Evolutionary conservation across 805 yeast genomes (phyloP).

Genomic region (Wickerhamomyces bisporus): DNA sequence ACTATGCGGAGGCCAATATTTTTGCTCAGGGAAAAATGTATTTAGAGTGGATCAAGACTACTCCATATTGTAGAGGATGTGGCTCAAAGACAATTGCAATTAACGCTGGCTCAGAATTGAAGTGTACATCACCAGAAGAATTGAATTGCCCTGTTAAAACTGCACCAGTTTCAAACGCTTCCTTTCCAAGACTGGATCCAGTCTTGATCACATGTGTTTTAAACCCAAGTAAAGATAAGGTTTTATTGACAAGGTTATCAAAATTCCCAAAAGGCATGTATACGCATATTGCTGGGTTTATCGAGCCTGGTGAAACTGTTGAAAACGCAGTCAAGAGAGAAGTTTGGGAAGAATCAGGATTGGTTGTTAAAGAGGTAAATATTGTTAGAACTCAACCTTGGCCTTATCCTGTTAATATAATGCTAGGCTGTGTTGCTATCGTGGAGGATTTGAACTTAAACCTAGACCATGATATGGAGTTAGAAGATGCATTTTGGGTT

Average conservation of each 20-base stretch:
- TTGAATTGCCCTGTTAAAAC: slow-evolving; percentile 19
- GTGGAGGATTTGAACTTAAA: slow-evolving; percentile 58
- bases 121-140: slow-evolving; percentile 33
- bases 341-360: slow-evolving; percentile 94
- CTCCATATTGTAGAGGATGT: slow-evolving; percentile 82
- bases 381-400: slow-evolving; percentile 85
- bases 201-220: slow-evolving; percentile 78
- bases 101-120: slow-evolving; percentile 61
- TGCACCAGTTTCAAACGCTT: slow-evolving; percentile 61
- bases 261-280: slow-evolving; percentile 55
- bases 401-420: slow-evolving; percentile 94
- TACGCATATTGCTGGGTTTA: slow-evolving; percentile 89
- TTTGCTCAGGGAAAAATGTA: slow-evolving; percentile 81
- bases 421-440: slow-evolving; percentile 86
- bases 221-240: slow-evolving; percentile 51
- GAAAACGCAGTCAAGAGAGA: slow-evolving; percentile 86
- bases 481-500: slow-evolving; percentile 84
- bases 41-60: slow-evolving; percentile 76
- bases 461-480: slow-evolving; percentile 76
- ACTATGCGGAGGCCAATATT: slow-evolving; percentile 50
- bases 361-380: slow-evolving; percentile 46
- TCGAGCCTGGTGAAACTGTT: slow-evolving; percentile 91
- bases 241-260: slow-evolving; percentile 63
- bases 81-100: slow-evolving; percentile 59
- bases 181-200: slow-evolving; percentile 92